Conservation (phyloP, 805 yeast genomes). For the Candida maris region DNA sequence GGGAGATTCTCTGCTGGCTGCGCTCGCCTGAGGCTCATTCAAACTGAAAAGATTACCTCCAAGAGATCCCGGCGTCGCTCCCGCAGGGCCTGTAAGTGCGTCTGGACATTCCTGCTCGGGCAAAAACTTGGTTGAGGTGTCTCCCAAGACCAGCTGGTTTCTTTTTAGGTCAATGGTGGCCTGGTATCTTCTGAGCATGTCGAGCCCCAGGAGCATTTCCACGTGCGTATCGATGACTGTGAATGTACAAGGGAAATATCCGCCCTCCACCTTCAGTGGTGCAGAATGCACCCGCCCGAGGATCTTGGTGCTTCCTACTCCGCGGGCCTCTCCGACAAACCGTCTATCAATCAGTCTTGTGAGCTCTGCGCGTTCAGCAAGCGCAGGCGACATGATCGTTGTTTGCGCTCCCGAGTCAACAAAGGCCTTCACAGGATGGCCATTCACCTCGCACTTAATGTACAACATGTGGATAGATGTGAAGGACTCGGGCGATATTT, state of each 20-base stretch:
- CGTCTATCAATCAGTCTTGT: constrained; percentile 73
- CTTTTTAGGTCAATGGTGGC: constrained; percentile 72
- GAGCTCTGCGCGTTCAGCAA: constrained; percentile 72
- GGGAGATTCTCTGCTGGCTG: constrained; percentile 6
- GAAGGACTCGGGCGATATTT: constrained; percentile 87
- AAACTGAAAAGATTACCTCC: constrained; percentile 35
- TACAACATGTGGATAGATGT: constrained; percentile 81
- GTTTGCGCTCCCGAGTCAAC: constrained; percentile 96
- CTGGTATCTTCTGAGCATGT: constrained; percentile 85
- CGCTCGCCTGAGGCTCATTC: not conserved
- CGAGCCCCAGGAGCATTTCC: constrained; percentile 83
- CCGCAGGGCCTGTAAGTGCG: constrained; percentile 19
- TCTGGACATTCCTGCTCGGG: constrained; percentile 67
- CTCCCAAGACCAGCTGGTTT: constrained; percentile 67
- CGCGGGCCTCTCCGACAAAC: constrained; percentile 78
- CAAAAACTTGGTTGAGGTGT: constrained; percentile 67
- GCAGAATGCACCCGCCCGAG: constrained; percentile 86
- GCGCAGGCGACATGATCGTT: constrained; percentile 73
- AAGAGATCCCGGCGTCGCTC: constrained; percentile 17
- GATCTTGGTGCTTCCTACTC: constrained; percentile 81
- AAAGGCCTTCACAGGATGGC: constrained; percentile 80
- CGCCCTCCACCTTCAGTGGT: constrained; percentile 71
- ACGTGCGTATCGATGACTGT: constrained; percentile 68
- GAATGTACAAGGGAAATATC: constrained; percentile 62
- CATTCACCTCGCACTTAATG: constrained; percentile 74